Percentiles rank a stretch among this genome's conserved stretches.
Conservation (phyloP, 768 basidiomycete species). For the Tremella yokohamensis region DNA sequence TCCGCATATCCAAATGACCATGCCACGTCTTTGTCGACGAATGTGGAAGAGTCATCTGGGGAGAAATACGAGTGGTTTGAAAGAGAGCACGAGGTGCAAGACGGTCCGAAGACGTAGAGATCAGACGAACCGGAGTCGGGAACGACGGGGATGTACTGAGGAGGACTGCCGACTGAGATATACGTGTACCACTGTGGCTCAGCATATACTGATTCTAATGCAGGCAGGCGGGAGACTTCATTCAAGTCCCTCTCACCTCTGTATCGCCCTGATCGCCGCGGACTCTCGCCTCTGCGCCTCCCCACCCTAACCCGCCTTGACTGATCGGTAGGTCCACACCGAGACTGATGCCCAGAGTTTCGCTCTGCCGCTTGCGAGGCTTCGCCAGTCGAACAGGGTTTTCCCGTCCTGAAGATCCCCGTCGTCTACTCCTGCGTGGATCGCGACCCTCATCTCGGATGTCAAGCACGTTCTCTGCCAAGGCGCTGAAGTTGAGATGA, state of each 20-base stretch:
- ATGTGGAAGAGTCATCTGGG: conserved; percentile 11
- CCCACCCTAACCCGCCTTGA: conserved; percentile 17
- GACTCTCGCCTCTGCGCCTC: conserved; percentile 20
- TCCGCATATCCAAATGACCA: conserved; percentile 24
- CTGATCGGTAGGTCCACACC: conserved; percentile 11
- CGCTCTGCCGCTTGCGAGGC: neutral
- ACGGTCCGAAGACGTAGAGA: conserved; percentile 20
- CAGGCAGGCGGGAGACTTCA: too few relatives aligned
- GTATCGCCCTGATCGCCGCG: conserved; percentile 27
- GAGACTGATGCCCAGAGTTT: neutral
- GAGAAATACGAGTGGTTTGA: conserved; percentile 16
- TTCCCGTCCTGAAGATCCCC: neutral
- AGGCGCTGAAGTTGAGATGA: neutral
- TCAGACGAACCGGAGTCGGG: conserved; percentile 32
- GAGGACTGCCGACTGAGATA: conserved; percentile 26
- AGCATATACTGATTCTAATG: neutral
- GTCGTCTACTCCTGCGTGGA: neutral
- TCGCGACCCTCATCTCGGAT: neutral
- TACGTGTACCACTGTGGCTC: conserved; percentile 27
- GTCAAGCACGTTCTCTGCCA: conserved; percentile 1
- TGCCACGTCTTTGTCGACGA: conserved; percentile 9
- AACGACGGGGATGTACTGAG: conserved; percentile 25
- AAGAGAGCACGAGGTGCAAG: conserved; percentile 15
- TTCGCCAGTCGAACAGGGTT: too few relatives aligned
- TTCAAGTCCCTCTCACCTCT: too few relatives aligned